Conservation (phyloP, 495 filamentous ascomycete genomes). For the Trichoderma gamsii region DNA sequence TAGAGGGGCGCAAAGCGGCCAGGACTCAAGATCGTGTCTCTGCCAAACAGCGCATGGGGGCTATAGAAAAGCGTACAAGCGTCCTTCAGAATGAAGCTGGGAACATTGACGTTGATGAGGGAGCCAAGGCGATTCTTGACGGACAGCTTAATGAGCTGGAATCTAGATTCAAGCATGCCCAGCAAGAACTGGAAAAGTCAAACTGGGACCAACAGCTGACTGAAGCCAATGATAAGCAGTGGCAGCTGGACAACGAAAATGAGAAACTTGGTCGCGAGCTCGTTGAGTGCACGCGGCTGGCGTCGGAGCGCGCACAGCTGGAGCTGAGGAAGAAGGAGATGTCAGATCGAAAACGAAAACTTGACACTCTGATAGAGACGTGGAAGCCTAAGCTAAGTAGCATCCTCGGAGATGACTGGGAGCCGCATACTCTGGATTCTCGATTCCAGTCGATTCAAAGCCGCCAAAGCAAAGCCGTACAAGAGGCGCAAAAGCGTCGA, state of each 20-base stretch:
- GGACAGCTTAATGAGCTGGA: conserved; percentile 65
- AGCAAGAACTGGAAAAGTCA: conserved; percentile 50
- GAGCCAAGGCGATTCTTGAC: conserved; percentile 66
- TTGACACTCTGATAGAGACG: conserved; percentile 69
- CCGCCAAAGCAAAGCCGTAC: conserved; percentile 42
- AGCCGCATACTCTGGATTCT: conserved; percentile 59
- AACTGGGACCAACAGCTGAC: conserved; percentile 65
- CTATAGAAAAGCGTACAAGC: conserved; percentile 60
- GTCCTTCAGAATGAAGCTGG: conserved; percentile 59
- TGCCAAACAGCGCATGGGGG: conserved; percentile 59
- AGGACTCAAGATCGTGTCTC: conserved; percentile 64
- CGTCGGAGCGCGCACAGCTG: conserved; percentile 70
- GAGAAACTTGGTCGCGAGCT: conserved; percentile 68
- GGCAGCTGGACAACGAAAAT: conserved; percentile 59
- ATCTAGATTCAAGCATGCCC: conserved; percentile 53
- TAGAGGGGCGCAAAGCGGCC: conserved; percentile 60
- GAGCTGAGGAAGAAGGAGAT: conserved; percentile 72
- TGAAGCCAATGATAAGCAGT: conserved; percentile 54
- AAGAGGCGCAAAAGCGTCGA: conserved; percentile 59
- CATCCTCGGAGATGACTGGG: conserved; percentile 60
- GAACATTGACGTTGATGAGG: conserved; percentile 74
- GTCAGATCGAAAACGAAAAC: conserved; percentile 59
- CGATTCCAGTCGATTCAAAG: conserved; percentile 63
- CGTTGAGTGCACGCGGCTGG: conserved; percentile 69
- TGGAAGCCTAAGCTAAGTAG: conserved; percentile 62